These are phyloP conservation scores for Eleusine coracana DNA, from an alignment of 176 grass and related monocot species.

Conservation along the genomic window DNA sequence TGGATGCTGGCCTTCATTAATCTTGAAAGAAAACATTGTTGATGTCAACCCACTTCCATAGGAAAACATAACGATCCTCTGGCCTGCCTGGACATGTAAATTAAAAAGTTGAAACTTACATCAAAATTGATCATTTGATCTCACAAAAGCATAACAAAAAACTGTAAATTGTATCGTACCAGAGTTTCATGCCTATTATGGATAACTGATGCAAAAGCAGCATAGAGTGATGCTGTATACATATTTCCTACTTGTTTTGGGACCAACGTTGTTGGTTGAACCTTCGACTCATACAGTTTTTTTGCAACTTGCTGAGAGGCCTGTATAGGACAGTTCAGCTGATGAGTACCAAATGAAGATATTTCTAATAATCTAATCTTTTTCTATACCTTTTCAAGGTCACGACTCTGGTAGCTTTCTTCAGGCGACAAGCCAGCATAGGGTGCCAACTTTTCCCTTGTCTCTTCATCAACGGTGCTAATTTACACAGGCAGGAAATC, in stretches of 20 bases:
- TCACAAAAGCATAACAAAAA: conserved; percentile 1
- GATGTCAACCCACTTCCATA: conserved; percentile 95
- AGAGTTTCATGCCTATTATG: conserved; percentile 77
- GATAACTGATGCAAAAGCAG: conserved; percentile 86
- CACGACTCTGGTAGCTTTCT: conserved; percentile 87
- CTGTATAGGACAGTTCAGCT: conserved; percentile 33
- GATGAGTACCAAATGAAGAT: not conserved
- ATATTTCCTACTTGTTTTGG: conserved; percentile 97
- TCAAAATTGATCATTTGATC: not conserved
- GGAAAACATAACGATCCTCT: conserved; percentile 95
- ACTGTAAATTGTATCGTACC: conserved; percentile 37
- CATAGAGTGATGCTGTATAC: conserved; percentile 97
- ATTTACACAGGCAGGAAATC: not conserved
- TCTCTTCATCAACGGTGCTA: conserved; percentile 73
- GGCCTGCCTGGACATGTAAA: conserved; percentile 54
- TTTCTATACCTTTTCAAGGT: conserved; percentile 78
- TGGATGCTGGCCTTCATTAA: conserved; percentile 67
- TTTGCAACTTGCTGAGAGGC: conserved; percentile 95
- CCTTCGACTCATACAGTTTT: conserved; percentile 74
- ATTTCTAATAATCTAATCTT: conserved; percentile 20
- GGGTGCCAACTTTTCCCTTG: conserved; percentile 68
- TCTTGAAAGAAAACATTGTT: conserved; percentile 92
- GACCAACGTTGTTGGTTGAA: conserved; percentile 83
- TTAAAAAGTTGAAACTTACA: not conserved
- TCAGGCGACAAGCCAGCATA: conserved; percentile 64